Conservation (phyloP, 768 basidiomycete genomes). For the Melanogaster broomeanus region DNA sequence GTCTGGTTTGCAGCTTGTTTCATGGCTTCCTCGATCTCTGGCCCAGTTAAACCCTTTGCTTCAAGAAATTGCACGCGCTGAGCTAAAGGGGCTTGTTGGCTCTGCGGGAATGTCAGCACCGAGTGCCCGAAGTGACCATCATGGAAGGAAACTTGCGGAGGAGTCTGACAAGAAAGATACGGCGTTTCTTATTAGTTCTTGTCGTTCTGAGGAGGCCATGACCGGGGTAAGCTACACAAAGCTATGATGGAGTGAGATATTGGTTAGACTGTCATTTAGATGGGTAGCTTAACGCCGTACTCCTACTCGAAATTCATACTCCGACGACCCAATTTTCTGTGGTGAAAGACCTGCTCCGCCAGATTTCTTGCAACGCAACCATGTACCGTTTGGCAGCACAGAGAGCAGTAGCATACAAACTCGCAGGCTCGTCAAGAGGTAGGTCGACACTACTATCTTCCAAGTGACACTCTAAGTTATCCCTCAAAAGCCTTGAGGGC, state of each 20-base stretch:
- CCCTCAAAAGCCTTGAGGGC: constrained; percentile 1
- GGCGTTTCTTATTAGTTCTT: constrained; percentile 79
- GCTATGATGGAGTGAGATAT: neutral
- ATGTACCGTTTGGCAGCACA: constrained; percentile 35
- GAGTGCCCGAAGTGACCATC: neutral
- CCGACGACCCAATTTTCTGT: constrained; percentile 23
- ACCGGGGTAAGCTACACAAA: neutral
- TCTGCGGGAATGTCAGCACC: constrained; percentile 42
- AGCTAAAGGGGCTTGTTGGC: constrained; percentile 73
- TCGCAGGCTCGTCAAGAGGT: constrained; percentile 15
- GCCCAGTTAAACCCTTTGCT: constrained; percentile 81
- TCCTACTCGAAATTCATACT: constrained; percentile 29
- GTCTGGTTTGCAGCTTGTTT: constrained; percentile 52
- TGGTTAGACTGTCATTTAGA: too few species aligned
- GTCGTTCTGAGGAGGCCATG: constrained; percentile 59
- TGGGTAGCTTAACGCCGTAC: neutral
- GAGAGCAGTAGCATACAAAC: constrained; percentile 13
- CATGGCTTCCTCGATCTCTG: constrained; percentile 87
- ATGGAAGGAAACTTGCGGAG: constrained; percentile 48
- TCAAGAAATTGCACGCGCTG: constrained; percentile 95
- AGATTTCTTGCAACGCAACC: constrained; percentile 6
- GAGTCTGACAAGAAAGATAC: constrained; percentile 85
- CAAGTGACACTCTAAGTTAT: neutral
- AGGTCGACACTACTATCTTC: neutral
- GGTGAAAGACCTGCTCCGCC: neutral